Evolutionary conservation across 257 asterid genomes (phyloP).

Genomic region (Solanum dulcamara): DNA sequence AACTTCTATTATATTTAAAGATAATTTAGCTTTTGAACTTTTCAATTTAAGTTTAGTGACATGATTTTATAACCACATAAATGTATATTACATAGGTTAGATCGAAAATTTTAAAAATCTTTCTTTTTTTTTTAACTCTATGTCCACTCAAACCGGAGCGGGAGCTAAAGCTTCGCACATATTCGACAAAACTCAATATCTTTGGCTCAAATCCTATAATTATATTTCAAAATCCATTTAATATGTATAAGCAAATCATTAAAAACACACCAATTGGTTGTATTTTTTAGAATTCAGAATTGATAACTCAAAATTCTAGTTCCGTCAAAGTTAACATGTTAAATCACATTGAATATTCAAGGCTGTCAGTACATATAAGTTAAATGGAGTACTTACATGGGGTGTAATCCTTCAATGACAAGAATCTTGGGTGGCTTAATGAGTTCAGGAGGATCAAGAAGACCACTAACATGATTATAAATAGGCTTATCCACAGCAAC

Average conservation of each 20-base stretch:
- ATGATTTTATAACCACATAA: not conserved
- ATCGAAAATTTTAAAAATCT: not conserved
- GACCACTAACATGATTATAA: slow-evolving; percentile 79
- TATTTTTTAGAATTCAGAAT: not conserved
- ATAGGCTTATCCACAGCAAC: slow-evolving; percentile 68
- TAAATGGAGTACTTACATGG: slow-evolving; percentile 55
- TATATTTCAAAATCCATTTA: not conserved
- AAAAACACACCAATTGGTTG: not conserved
- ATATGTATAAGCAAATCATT: not conserved
- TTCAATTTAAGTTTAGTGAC: not conserved
- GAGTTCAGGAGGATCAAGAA: slow-evolving; percentile 82
- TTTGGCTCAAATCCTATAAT: not conserved
- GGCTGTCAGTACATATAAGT: not conserved
- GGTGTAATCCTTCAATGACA: slow-evolving; percentile 94
- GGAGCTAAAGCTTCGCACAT: no score
- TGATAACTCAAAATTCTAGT: not conserved
- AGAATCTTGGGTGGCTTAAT: slow-evolving; percentile 92
- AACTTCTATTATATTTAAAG: accelerated
- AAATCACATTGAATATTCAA: not conserved
- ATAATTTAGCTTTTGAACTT: not conserved
- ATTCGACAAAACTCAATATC: not conserved
- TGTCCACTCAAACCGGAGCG: not conserved
- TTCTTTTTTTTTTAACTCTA: not conserved
- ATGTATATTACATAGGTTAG: not conserved
- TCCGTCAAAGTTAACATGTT: no score